Base-by-base conservation (phyloP, 2,329 filamentous ascomycete genomes). In the Zalaria sp. region DNA sequence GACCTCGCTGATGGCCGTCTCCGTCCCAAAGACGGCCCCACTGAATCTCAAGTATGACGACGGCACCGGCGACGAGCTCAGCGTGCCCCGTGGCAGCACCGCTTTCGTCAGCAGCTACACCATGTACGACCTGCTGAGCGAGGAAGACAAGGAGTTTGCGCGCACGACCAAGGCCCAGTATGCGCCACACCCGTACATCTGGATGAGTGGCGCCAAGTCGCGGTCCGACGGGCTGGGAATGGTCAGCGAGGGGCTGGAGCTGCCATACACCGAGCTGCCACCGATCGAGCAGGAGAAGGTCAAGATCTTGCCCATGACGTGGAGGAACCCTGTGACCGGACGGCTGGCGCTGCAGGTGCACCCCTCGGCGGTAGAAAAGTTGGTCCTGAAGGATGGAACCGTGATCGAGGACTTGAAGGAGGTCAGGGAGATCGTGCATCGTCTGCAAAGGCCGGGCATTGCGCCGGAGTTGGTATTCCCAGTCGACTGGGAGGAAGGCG, bases 181-280 rank as follows among this genome's bases (percentile, higher is more conserved):
- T 54, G 81, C 82, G 0, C 71, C 83, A 3, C 83, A 88, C 51
- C 83, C 83, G 4, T 88, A 88, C 59, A 75, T 88, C 47, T 89
- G 83, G 83, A 88, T 88, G 80, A 77, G 71, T 44, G 57, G 66
- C 25, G 79, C 82, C 37, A 75, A 73, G 51, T 79, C 80, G 34
- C 74, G 73, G 10, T 66, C 79, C 5, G 75, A 77, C 39, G 83
- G 83, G 0, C 71, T 88, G 0, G 83, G 83, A n/a, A 62, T 88
- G 43, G 64, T 81, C 26, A 80, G 77, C 0, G 76, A 84, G 44
- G 72, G 66, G 37, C 68, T 70, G 29, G 83, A 88, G 52, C 64
- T 86, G 1, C 57, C 74, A 0, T 40, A 67, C 0, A 60, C 62
- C 3, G 69, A 81, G 4, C 67, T 88, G 0, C 82, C 83, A 1